phyloP scores from a whole-genome alignment of 2,329 filamentous ascomycete species.

The Magnaporthiopsis incrustans region DNA sequence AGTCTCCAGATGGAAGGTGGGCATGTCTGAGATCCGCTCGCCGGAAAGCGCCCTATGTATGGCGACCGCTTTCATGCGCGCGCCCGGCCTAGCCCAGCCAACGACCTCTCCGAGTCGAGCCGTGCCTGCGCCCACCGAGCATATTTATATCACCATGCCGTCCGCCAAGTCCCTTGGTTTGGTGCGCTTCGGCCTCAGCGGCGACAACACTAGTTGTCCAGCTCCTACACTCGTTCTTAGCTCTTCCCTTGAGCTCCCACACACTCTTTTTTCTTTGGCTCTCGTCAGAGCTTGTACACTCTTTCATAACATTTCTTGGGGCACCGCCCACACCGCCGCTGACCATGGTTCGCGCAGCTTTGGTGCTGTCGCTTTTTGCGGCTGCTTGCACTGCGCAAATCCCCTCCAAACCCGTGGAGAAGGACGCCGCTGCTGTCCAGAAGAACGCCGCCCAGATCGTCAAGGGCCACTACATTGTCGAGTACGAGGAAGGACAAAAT shows the following conservation, averaged over 20 bases:
- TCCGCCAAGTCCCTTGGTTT: neutral
- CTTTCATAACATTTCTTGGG: too few species aligned
- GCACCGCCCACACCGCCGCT: too few species aligned
- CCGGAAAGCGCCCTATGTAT: too few species aligned
- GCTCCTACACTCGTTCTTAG: neutral
- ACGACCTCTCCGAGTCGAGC: neutral
- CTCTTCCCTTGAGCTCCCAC: neutral
- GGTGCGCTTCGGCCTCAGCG: neutral
- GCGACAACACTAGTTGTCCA: neutral
- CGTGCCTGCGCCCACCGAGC: too few species aligned
- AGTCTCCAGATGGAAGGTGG: neutral
- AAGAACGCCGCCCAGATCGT: slow-evolving; percentile 19
- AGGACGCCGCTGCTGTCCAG: neutral
- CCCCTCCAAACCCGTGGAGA: slow-evolving; percentile 15
- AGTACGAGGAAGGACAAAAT: slow-evolving; percentile 38
- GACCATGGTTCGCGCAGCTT: slow-evolving; percentile 27
- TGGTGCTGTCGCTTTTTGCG: slow-evolving; percentile 28
- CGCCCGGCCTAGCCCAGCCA: too few species aligned
- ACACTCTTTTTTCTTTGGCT: neutral
- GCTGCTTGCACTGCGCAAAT: slow-evolving; percentile 20
- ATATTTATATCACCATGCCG: neutral
- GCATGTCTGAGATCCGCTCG: neutral
- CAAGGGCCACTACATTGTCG: slow-evolving; percentile 43
- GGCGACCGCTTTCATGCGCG: neutral
- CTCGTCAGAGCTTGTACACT: neutral